Conservation (phyloP, 495 filamentous ascomycete species). For the Trichoderma orchidacearum region DNA sequence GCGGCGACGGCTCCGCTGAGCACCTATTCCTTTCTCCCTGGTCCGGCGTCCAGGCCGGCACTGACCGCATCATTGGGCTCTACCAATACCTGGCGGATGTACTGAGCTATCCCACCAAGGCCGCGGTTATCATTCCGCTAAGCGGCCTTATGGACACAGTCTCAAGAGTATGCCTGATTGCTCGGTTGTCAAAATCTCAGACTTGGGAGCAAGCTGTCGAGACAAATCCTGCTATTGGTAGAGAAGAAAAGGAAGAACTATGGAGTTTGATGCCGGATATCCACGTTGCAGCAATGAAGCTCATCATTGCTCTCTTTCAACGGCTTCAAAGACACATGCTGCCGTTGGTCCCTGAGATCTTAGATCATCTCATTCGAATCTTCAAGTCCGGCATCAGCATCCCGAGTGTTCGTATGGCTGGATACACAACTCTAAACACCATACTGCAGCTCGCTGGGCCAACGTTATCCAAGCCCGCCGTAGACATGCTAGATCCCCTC, state of each 20-base stretch:
- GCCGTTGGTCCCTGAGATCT: slow-evolving; percentile 39
- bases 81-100: slow-evolving; percentile 41
- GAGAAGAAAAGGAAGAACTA: slow-evolving; percentile 65
- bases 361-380: slow-evolving; percentile 57
- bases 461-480: slow-evolving; percentile 45
- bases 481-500: slow-evolving; percentile 41
- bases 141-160: slow-evolving; percentile 51
- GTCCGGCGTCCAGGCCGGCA: slow-evolving; percentile 57
- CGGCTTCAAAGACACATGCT: slow-evolving; percentile 39
- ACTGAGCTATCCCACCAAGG: slow-evolving; percentile 41
- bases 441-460: slow-evolving; percentile 49
- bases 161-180: slow-evolving; percentile 53
- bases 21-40: slow-evolving; percentile 48
- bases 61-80: slow-evolving; percentile 50
- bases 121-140: slow-evolving; percentile 47
- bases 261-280: slow-evolving; percentile 58
- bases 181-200: slow-evolving; percentile 33
- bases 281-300: slow-evolving; percentile 49
- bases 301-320: slow-evolving; percentile 38
- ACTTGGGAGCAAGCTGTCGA: slow-evolving; percentile 22
- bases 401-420: slow-evolving; percentile 41
- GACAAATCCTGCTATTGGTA: slow-evolving; percentile 52
- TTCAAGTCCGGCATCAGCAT: slow-evolving; percentile 47
- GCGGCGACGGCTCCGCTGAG: slow-evolving; percentile 22
- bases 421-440: slow-evolving; percentile 41